phyloP scores from a whole-genome alignment of 352 stramenopile genomes.

The Pythium vanterpoolii region DNA sequence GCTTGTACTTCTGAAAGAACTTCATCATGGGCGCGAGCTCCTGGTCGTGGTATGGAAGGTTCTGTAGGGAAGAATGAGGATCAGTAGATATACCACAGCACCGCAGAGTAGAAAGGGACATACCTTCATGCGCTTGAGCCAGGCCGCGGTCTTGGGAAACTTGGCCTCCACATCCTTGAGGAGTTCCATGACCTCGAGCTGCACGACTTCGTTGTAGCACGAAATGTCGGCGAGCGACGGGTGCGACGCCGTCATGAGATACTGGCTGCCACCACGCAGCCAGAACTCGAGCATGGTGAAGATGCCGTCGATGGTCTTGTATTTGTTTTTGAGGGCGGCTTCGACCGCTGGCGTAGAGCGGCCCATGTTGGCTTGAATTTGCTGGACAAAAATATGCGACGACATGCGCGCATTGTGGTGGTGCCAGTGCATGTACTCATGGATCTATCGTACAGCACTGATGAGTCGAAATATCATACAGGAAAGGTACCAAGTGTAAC shows the following conservation, averaged over 20 bases:
- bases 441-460: conserved; percentile 42
- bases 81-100: not conserved
- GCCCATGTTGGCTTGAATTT: conserved; percentile 57
- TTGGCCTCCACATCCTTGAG: conserved; percentile 40
- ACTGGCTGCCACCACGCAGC: conserved; percentile 54
- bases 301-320: conserved; percentile 51
- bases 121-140: conserved; percentile 79
- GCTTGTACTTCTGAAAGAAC: conserved; percentile 71
- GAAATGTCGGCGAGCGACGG: conserved; percentile 67
- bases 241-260: conserved; percentile 51
- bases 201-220: conserved; percentile 76
- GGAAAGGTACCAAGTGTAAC: not conserved
- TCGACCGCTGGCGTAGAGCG: conserved; percentile 42
- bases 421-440: conserved; percentile 82
- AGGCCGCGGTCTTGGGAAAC: conserved; percentile 50
- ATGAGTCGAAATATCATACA: not conserved
- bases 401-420: conserved; percentile 63
- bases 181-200: conserved; percentile 67
- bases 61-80: conserved; percentile 23
- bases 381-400: conserved; percentile 63
- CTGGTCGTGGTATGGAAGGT: conserved; percentile 59
- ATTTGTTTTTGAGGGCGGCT: conserved; percentile 44
- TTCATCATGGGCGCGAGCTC: conserved; percentile 61
- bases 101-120: not conserved
- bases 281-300: conserved; percentile 70